Evolutionary conservation across 2,329 filamentous ascomycete species (phyloP).

Genomic region (Cladophialophora carrionii): DNA sequence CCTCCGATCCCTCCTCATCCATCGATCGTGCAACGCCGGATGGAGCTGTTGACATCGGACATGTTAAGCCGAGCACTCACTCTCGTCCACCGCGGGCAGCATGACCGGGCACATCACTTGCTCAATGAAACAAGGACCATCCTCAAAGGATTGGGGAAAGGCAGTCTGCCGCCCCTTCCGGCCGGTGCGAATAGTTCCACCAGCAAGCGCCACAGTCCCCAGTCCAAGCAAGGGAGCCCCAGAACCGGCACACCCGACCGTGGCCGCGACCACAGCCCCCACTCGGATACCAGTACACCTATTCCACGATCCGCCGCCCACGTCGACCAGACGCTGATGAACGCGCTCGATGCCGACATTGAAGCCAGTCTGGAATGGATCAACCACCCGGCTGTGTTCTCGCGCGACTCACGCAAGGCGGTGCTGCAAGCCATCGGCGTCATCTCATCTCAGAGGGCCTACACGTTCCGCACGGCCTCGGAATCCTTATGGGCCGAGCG

Average conservation of each 20-base stretch:
- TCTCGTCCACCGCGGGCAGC: conserved; percentile 85
- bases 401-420: conserved; percentile 89
- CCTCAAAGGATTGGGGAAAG: conserved; percentile 92
- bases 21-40: conserved; percentile 90
- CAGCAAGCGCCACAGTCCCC: conserved; percentile 45
- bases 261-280: conserved; percentile 43
- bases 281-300: conserved; percentile 49
- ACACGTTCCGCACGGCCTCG: conserved; percentile 87
- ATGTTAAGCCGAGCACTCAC: conserved; percentile 94
- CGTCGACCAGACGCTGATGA: conserved; percentile 81
- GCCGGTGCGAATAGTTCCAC: conserved; percentile 57
- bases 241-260: conserved; percentile 47
- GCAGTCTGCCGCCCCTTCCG: conserved; percentile 86
- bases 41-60: conserved; percentile 96
- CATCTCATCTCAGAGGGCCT: conserved; percentile 90
- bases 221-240: conserved; percentile 43
- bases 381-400: conserved; percentile 91
- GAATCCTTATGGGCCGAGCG: conserved; percentile 88
- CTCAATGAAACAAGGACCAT: conserved; percentile 93
- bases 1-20: conserved; percentile 94
- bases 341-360: conserved; percentile 86
- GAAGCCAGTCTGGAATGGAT: conserved; percentile 96
- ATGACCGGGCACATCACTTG: conserved; percentile 90
- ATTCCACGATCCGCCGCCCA: conserved; percentile 52
- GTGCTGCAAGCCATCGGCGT: conserved; percentile 96